Conservation (phyloP, 805 yeast genomes). For the Schizosaccharomyces lindneri region DNA sequence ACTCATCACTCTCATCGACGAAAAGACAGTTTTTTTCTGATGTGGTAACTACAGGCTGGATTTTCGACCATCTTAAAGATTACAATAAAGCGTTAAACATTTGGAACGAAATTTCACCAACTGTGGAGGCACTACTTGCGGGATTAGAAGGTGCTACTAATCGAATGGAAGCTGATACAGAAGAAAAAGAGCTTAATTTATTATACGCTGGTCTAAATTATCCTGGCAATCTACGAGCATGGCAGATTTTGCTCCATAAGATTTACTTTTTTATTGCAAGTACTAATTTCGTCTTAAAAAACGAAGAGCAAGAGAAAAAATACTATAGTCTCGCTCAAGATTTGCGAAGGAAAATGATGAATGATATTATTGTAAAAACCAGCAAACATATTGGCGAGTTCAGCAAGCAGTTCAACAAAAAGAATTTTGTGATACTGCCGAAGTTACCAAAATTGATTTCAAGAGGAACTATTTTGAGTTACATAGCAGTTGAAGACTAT, state of each 20-base stretch:
- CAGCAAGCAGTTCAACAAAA: conserved; percentile 3
- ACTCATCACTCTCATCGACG: conserved; percentile 23
- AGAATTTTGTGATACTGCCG: conserved; percentile 9
- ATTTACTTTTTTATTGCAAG: conserved; percentile 57
- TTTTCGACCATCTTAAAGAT: conserved; percentile 30
- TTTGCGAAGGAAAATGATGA: conserved; percentile 20
- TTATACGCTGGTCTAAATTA: conserved; percentile 10
- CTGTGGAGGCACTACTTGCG: conserved; percentile 5
- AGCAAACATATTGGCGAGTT: conserved; percentile 6
- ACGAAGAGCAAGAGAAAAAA: conserved; percentile 24
- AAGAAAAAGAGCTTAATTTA: conserved; percentile 5
- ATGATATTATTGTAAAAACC: conserved; percentile 1
- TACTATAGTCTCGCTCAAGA: conserved; percentile 38
- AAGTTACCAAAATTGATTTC: conserved; percentile 8
- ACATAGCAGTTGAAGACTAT: conserved; percentile 4
- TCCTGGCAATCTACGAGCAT: conserved; percentile 14
- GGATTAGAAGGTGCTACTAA: conserved; percentile 7
- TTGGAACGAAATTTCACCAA: conserved; percentile 15
- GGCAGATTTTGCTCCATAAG: conserved; percentile 46
- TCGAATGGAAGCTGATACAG: conserved; percentile 3
- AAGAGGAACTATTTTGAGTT: conserved; percentile 9
- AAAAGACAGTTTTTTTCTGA: conserved; percentile 5
- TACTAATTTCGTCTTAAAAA: conserved; percentile 32
- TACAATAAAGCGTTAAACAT: conserved; percentile 27
- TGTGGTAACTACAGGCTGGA: conserved; percentile 37